A percentile compares a stretch with the other conserved stretches of the same genome.
These are phyloP conservation scores for Talaromyces sp. DNA, from an alignment of 2,329 filamentous ascomycete species.

Conservation along the genomic window DNA sequence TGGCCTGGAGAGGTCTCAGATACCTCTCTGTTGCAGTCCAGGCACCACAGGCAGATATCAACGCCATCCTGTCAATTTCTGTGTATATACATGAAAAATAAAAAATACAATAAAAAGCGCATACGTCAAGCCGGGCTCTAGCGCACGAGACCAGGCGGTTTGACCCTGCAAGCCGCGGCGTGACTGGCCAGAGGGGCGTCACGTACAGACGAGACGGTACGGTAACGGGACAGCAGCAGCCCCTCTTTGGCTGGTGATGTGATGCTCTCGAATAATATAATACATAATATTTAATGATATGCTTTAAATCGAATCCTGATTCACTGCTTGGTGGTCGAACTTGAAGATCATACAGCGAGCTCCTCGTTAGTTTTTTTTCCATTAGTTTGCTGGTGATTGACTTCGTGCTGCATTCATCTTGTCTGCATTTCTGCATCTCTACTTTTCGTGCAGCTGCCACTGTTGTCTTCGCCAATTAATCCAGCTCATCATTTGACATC, in stretches of 20 bases:
- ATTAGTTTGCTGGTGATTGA: not conserved
- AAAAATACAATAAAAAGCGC: not conserved
- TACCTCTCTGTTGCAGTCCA: not conserved
- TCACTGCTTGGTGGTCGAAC: not conserved
- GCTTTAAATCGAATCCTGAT: not conserved
- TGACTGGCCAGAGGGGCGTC: not conserved
- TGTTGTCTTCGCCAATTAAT: not conserved
- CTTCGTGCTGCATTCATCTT: not conserved
- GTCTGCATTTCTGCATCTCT: not conserved
- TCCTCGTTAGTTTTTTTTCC: too few relatives aligned
- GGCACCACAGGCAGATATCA: not conserved
- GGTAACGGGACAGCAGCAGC: not conserved
- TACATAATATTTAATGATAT: too few relatives aligned
- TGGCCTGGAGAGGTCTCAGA: not conserved
- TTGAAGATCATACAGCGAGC: not conserved
- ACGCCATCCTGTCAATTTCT: too few relatives aligned
- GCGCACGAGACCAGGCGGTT: not conserved
- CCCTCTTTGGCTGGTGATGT: not conserved
- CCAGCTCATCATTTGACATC: not conserved
- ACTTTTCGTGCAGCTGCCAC: not conserved
- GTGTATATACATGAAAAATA: too few relatives aligned
- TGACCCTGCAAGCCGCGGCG: not conserved
- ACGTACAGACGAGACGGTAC: not conserved
- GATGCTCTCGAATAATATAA: too few relatives aligned
- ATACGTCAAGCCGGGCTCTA: conserved; percentile 1